phyloP scores from a whole-genome alignment of 2,329 filamentous ascomycete genomes.

The Sporothrix schenckii region DNA sequence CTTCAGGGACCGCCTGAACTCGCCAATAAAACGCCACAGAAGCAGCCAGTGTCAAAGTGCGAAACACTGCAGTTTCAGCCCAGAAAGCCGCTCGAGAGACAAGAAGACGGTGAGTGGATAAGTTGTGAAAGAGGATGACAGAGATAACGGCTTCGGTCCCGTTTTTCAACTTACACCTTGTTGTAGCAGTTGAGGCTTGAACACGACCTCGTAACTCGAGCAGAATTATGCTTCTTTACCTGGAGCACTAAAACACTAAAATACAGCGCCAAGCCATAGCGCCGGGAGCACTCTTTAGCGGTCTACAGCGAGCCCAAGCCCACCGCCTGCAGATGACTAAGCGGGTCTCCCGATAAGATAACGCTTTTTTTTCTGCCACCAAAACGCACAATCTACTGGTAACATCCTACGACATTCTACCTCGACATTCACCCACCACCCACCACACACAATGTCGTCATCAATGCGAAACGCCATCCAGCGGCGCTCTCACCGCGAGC shows the following conservation, averaged over 20 bases:
- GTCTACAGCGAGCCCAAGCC: not conserved
- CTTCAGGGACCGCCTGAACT: slow-evolving; percentile 16
- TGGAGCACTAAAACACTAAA: not conserved
- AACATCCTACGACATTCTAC: no score
- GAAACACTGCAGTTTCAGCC: slow-evolving; percentile 27
- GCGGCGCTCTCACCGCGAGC: slow-evolving; percentile 74
- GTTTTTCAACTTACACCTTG: not conserved
- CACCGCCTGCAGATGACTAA: slow-evolving; percentile 3
- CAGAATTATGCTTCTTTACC: slow-evolving; percentile 7
- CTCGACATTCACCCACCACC: not conserved
- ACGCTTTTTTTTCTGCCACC: slow-evolving; percentile 23
- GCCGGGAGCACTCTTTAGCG: slow-evolving; percentile 16
- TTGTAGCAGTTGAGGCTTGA: not conserved
- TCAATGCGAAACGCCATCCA: slow-evolving; percentile 40
- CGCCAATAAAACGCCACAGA: slow-evolving; percentile 10
- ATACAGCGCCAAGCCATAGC: slow-evolving; percentile 20
- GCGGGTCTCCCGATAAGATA: slow-evolving; percentile 27
- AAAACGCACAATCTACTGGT: not conserved
- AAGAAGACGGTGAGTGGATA: not conserved
- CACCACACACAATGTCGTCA: slow-evolving; percentile 35
- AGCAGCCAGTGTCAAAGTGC: slow-evolving; percentile 1
- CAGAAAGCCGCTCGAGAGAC: not conserved
- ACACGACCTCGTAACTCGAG: not conserved
- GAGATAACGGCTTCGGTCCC: not conserved
- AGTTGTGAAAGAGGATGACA: not conserved